A percentile compares a stretch with the other conserved stretches of the same genome.
phyloP scores from a whole-genome alignment of 768 basidiomycete species.

The Hypsizygus marmoreus region DNA sequence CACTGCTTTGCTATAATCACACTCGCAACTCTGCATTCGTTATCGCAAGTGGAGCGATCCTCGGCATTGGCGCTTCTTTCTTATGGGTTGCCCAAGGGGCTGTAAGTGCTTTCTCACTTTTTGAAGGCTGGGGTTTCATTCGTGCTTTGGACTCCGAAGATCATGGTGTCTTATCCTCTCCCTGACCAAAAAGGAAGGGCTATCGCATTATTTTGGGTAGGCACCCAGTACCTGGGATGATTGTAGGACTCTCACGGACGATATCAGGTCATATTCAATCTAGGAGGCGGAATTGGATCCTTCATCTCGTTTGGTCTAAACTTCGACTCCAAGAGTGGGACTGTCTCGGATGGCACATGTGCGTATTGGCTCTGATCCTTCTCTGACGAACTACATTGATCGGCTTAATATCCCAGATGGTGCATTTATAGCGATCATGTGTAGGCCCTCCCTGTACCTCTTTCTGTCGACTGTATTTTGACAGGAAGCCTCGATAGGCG shows the following conservation, averaged over 20 bases:
- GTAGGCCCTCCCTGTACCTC: slow-evolving; percentile 16
- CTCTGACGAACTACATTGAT: too few relatives aligned
- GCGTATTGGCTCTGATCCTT: slow-evolving; percentile 2
- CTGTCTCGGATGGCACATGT: slow-evolving; percentile 32
- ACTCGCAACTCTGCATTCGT: slow-evolving; percentile 28
- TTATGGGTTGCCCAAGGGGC: slow-evolving; percentile 31
- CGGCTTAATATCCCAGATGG: slow-evolving; percentile 18
- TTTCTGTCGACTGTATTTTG: background rate
- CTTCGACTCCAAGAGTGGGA: slow-evolving; percentile 28
- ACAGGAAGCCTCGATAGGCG: slow-evolving; percentile 9
- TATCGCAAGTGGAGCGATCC: slow-evolving; percentile 28
- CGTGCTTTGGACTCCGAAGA: too few relatives aligned
- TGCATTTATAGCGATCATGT: slow-evolving; percentile 31
- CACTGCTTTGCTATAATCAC: slow-evolving; percentile 30
- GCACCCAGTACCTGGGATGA: background rate
- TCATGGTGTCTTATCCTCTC: slow-evolving; percentile 31
- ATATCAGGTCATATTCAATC: slow-evolving; percentile 27
- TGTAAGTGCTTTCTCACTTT: slow-evolving; percentile 15
- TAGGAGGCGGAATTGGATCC: slow-evolving; percentile 31
- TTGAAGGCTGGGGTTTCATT: too few relatives aligned
- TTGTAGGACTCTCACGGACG: background rate
- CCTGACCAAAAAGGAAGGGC: slow-evolving; percentile 28
- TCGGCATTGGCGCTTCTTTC: slow-evolving; percentile 30
- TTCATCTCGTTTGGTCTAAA: slow-evolving; percentile 31
- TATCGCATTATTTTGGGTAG: slow-evolving; percentile 29